These are phyloP conservation scores for carrot (Daucus carota) DNA, from an alignment of 129 eudicot genomes.

Conservation along the genomic window DH1_v3.0 NC_030381.2:51386501-51387000, in stretches of 20 bases:
- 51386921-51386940: too few relatives aligned
- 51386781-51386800: not conserved
- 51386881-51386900: too few relatives aligned
- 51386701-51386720: not conserved
- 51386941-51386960: too few relatives aligned
- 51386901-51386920: too few relatives aligned
- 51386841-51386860: not conserved
- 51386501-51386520: not conserved
- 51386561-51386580: not conserved
- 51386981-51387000: too few relatives aligned
- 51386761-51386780: not conserved
- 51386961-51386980: too few relatives aligned
- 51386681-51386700: not conserved
- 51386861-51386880: too few relatives aligned
- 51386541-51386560: not conserved
- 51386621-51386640: not conserved
- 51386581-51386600: not conserved
- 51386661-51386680: slow-evolving; percentile 3
- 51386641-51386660: not conserved
- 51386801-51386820: not conserved
- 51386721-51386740: slow-evolving; percentile 4
- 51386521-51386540: not conserved
- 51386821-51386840: not conserved
- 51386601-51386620: not conserved
- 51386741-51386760: not conserved